Evolutionary conservation across 257 asterid species (phyloP).

Genomic region (Lycium ferocissimum): DNA sequence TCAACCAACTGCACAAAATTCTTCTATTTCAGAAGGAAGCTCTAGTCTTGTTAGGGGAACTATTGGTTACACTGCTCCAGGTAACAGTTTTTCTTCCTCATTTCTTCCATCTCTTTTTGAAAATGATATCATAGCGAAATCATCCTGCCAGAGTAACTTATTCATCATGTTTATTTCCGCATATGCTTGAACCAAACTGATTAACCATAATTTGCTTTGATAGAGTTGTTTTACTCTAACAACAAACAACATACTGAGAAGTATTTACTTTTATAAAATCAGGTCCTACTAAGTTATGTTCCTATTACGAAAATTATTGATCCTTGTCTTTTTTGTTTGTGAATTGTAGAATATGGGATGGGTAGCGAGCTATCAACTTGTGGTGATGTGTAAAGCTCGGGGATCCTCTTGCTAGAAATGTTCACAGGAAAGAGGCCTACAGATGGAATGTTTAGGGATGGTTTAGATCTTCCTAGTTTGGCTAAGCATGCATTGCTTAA

Average conservation of each 20-base stretch:
- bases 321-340: no score
- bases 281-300: no score
- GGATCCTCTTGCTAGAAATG: slow-evolving; percentile 46
- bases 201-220: no score
- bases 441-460: slow-evolving; percentile 33
- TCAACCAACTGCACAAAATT: slow-evolving; percentile 16
- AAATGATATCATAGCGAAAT: no score
- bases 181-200: no score
- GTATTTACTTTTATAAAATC: no score
- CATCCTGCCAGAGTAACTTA: no score
- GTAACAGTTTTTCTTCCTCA: slow-evolving; percentile 28
- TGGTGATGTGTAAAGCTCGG: slow-evolving; percentile 49
- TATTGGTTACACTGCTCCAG: slow-evolving; percentile 46
- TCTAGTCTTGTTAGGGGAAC: slow-evolving; percentile 37
- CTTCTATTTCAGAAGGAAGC: slow-evolving; percentile 11
- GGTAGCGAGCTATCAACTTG: slow-evolving; percentile 34
- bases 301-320: no score
- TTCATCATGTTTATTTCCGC: no score
- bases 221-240: no score
- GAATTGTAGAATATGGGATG: slow-evolving; percentile 43
- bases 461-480: slow-evolving; percentile 31
- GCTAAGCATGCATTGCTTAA: slow-evolving; percentile 36
- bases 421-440: slow-evolving; percentile 51
- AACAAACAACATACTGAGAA: no score
- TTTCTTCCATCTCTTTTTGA: no score